These are phyloP conservation scores for Phytopythium litorale DNA, from an alignment of 352 stramenopile genomes.

Conservation along the genomic window DNA sequence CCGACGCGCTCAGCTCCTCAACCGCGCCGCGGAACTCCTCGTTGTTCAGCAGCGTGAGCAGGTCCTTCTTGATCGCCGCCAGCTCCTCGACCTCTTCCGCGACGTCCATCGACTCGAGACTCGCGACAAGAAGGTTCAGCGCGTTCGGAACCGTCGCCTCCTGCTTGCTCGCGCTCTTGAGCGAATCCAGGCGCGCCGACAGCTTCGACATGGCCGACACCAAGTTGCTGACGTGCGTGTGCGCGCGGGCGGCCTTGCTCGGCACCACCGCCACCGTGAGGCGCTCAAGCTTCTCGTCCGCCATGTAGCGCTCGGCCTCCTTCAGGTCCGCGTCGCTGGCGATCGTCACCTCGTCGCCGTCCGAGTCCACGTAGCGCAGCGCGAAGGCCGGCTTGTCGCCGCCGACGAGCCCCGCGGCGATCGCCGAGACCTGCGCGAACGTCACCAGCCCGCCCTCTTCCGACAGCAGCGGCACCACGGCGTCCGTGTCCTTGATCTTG, in stretches of 20 bases:
- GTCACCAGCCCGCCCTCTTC: slow-evolving; percentile 14
- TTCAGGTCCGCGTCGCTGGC: slow-evolving; percentile 45
- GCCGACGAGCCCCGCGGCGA: slow-evolving; percentile 15
- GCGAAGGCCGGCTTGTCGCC: slow-evolving; percentile 18
- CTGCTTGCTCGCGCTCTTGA: slow-evolving; percentile 21
- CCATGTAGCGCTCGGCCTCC: slow-evolving; percentile 50
- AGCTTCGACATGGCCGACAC: slow-evolving; percentile 55
- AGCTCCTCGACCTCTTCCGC: slow-evolving; percentile 34
- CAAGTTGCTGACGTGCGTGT: slow-evolving; percentile 38
- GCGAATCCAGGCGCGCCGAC: slow-evolving; percentile 22
- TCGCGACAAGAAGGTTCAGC: slow-evolving; percentile 33
- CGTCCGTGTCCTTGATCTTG: slow-evolving; percentile 8
- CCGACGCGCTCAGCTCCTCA: slow-evolving; percentile 23
- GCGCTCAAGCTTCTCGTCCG: slow-evolving; percentile 31
- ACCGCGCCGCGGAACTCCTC: slow-evolving; percentile 26
- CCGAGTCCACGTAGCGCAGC: slow-evolving; percentile 53
- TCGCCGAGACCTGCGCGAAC: slow-evolving; percentile 21
- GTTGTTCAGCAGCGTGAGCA: slow-evolving; percentile 36
- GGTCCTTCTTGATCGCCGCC: slow-evolving; percentile 34
- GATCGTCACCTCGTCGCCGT: slow-evolving; percentile 57
- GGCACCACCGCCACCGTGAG: slow-evolving; percentile 30
- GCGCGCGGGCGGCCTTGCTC: slow-evolving; percentile 4
- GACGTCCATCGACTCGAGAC: slow-evolving; percentile 42
- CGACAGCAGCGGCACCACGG: slow-evolving; percentile 21
- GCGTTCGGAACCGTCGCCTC: slow-evolving; percentile 32